Evolutionary conservation across 2,329 filamentous ascomycete genomes (phyloP).

Genomic region (Herpotrichia juniperi): DNA sequence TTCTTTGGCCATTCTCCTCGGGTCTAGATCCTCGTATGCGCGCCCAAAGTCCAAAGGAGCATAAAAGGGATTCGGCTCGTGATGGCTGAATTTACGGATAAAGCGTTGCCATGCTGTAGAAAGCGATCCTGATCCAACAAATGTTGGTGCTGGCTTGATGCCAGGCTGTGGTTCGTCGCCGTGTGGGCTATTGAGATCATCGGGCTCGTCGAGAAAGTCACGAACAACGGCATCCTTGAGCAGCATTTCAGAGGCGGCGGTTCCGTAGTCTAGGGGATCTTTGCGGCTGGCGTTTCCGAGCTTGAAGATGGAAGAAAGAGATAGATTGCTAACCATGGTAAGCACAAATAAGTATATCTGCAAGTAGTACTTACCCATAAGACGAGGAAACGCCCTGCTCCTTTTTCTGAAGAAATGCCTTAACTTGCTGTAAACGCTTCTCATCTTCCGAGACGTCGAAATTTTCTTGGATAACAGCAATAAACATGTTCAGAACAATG

Average conservation of each 20-base stretch:
- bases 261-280: conserved; percentile 90
- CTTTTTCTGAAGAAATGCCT: conserved; percentile 89
- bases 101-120: conserved; percentile 68
- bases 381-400: conserved; percentile 72
- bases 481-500: conserved; percentile 99
- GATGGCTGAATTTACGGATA: conserved; percentile 61
- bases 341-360: conserved; percentile 10
- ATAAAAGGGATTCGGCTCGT: conserved; percentile 95
- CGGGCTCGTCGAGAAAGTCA: conserved; percentile 85
- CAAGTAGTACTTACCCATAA: conserved; percentile 54
- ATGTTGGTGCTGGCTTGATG: conserved; percentile 47
- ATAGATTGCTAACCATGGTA: conserved; percentile 64
- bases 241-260: conserved; percentile 92
- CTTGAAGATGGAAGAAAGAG: conserved; percentile 69
- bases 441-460: conserved; percentile 99
- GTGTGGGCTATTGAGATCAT: conserved; percentile 39
- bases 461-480: conserved; percentile 99
- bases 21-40: conserved; percentile 79
- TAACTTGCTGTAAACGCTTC: conserved; percentile 95
- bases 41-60: conserved; percentile 74
- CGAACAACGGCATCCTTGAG: conserved; percentile 94
- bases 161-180: conserved; percentile 40
- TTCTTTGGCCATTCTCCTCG: conserved; percentile 86
- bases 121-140: conserved; percentile 63
- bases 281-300: conserved; percentile 67